Evolutionary conservation across 1,284 basidiomycete species (phyloP), one percentile per base, ranked within the genome.

Genomic region (Hemileia vastatrix): DNA sequence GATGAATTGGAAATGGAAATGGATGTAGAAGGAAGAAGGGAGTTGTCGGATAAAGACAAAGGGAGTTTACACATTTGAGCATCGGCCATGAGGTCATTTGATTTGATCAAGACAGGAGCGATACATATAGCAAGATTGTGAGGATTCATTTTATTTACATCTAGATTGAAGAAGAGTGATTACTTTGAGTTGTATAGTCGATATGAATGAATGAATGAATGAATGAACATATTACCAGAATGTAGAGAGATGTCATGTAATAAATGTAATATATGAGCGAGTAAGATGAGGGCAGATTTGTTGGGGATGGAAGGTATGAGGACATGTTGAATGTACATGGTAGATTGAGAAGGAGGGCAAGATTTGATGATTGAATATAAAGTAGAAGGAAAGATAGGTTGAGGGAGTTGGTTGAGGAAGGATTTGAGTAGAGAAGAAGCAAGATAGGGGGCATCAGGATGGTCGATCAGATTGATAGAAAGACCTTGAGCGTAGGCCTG

Each of bases 121-220:
- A 61, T 47, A 40, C 59, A 61, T 6, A 52, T 61, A n/a, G 59
- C 59, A 24, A 61, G 43, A 24, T 61, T 61, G 24, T 61, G 59
- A 31, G 52, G 9, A 48, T 54, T 52, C 59, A 61, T 61, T 52
- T 61, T 61, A 24, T 61, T 61, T 8, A 54, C 50, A 33, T 44
- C 59, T 61, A n/a, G 5, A 1, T 45, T n/a, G 4, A 5, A 4
- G 13, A 3, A n/a, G 5, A 4, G 44, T 13, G 6, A 45, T 45
- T 21, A 45, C 5, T 18, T 8, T 4, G 15, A 45, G 9, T 6
- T 6, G 44, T n/a, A 8, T 8, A n/a, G 8, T 43, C n/a, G 40
- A n/a, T 8, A 43, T 8, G n/a, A 43, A 43, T 43, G n/a, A 43
- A 43, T 43, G 8, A 43, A 8, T 43, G 8, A n/a, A 43, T 43